Conservation (phyloP, 129 eudicot species). For the Flaveria linearis region DNA sequence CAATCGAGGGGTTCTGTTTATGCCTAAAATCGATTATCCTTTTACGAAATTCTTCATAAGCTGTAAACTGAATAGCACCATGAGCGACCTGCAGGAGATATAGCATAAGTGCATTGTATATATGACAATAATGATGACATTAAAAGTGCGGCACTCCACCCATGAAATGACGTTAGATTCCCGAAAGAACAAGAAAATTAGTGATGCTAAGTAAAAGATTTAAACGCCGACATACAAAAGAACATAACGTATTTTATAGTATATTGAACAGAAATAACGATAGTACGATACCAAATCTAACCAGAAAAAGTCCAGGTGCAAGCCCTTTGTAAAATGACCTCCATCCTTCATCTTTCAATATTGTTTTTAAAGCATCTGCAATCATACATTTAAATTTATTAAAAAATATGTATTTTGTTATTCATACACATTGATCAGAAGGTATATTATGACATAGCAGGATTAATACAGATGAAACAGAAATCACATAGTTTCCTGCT, state of each 20-base stretch:
- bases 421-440: background rate
- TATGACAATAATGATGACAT: background rate
- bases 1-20: constrained; percentile 22
- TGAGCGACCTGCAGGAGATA: constrained; percentile 83
- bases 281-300: constrained; percentile 45
- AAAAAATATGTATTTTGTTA: background rate
- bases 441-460: background rate
- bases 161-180: background rate
- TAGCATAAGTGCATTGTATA: constrained; percentile 29
- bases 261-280: constrained; percentile 26
- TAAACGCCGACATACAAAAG: constrained; percentile 15
- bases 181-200: background rate
- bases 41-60: constrained; percentile 94
- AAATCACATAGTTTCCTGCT: constrained; percentile 11
- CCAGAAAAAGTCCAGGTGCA: constrained; percentile 94
- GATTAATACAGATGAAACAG: constrained; percentile 11
- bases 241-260: constrained; percentile 13
- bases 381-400: background rate
- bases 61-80: constrained; percentile 98
- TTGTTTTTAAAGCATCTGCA: constrained; percentile 90
- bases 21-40: constrained; percentile 46
- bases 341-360: constrained; percentile 98
- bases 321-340: constrained; percentile 90
- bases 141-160: background rate
- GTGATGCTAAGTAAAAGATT: background rate